Conservation (phyloP, 108 stramenopile species). For the Halocafeteria seosinensis region DNA sequence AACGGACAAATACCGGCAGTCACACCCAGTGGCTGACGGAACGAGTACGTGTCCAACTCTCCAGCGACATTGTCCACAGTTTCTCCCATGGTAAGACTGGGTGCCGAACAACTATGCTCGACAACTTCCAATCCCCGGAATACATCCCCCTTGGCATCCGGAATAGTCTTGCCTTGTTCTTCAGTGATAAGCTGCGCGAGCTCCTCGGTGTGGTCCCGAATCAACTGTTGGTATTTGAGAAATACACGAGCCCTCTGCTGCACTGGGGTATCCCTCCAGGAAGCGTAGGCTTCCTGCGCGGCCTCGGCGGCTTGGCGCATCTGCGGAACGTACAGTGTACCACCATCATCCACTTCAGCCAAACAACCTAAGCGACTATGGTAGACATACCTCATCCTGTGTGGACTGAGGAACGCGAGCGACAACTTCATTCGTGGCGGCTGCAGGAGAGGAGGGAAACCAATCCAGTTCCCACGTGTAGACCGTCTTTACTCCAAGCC, state of each 20-base stretch:
- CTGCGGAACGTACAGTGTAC: slow-evolving; percentile 16
- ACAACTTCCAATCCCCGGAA: slow-evolving; percentile 86
- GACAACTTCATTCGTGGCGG: slow-evolving; percentile 13
- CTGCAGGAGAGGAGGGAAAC: background rate
- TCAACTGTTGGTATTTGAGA: slow-evolving; percentile 69
- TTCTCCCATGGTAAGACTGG: slow-evolving; percentile 55
- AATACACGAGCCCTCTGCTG: slow-evolving; percentile 60
- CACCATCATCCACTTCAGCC: background rate
- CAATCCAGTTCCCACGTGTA: slow-evolving; percentile 7
- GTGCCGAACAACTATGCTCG: slow-evolving; percentile 47
- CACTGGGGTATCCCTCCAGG: slow-evolving; percentile 39
- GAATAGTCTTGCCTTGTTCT: slow-evolving; percentile 89
- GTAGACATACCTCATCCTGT: background rate
- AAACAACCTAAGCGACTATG: background rate
- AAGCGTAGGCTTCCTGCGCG: slow-evolving; percentile 53
- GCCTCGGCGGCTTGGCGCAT: slow-evolving; percentile 52
- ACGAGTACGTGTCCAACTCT: slow-evolving; percentile 60
- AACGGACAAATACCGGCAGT: slow-evolving; percentile 75
- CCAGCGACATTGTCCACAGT: slow-evolving; percentile 47
- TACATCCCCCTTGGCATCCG: slow-evolving; percentile 82
- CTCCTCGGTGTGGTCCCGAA: slow-evolving; percentile 54
- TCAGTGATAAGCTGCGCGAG: slow-evolving; percentile 62
- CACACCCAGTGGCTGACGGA: slow-evolving; percentile 76
- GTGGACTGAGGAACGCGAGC: slow-evolving; percentile 29
- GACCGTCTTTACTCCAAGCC: slow-evolving; percentile 18